These are phyloP conservation scores for Peronosclerospora sorghi DNA, from an alignment of 352 stramenopile species.

Conservation along the genomic window DNA sequence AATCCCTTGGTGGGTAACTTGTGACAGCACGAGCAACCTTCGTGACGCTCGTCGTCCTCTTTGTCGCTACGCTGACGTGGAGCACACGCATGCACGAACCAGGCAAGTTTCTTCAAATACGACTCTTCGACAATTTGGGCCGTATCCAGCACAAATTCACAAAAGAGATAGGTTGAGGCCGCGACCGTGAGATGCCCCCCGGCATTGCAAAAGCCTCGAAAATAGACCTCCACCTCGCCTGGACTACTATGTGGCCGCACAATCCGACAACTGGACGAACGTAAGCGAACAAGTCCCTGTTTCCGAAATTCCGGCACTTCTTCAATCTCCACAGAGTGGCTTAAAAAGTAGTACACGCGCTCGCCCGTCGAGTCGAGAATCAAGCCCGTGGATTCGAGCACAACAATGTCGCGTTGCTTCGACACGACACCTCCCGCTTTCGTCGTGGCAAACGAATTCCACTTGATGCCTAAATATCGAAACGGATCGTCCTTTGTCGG, in stretches of 20 bases:
- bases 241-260: slow-evolving; percentile 21
- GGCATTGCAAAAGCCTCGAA: slow-evolving; percentile 28
- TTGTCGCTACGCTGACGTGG: slow-evolving; percentile 3
- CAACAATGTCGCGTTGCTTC: slow-evolving; percentile 15
- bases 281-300: slow-evolving; percentile 19
- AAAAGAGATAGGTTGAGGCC: slow-evolving; percentile 19
- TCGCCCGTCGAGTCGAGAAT: slow-evolving; percentile 26
- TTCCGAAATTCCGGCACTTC: slow-evolving; percentile 31
- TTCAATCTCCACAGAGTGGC: slow-evolving; percentile 26
- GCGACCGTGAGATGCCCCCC: slow-evolving; percentile 17
- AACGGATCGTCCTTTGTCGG: slow-evolving; percentile 19
- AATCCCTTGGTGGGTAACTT: slow-evolving; percentile 25
- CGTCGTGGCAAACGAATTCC: slow-evolving; percentile 5
- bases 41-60: slow-evolving; percentile 9
- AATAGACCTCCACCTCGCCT: slow-evolving; percentile 35
- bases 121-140: slow-evolving; percentile 40
- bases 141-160: slow-evolving; percentile 25
- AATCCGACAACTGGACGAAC: slow-evolving; percentile 32
- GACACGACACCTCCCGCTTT: background rate
- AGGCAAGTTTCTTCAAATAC: slow-evolving; percentile 58
- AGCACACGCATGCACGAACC: slow-evolving; percentile 34
- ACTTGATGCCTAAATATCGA: slow-evolving; percentile 19
- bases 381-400: slow-evolving; percentile 27
- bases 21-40: slow-evolving; percentile 23
- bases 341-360: slow-evolving; percentile 25